These are phyloP conservation scores for Colletotrichum cereale DNA, from an alignment of 2,329 filamentous ascomycete genomes.

Conservation along the genomic window DNA sequence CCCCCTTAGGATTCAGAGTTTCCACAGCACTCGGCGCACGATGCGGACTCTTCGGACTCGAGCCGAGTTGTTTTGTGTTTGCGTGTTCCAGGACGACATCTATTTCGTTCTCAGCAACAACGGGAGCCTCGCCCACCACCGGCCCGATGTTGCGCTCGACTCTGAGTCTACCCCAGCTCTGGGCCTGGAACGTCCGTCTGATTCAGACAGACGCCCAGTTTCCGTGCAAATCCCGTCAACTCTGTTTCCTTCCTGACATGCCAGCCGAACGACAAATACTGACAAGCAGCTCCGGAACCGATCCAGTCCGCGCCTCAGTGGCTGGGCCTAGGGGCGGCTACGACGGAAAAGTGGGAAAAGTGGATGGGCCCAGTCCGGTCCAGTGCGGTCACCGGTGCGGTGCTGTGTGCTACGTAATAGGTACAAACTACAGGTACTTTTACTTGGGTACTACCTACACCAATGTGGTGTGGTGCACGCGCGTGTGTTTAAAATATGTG, in stretches of 20 bases:
- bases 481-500: slow-evolving; percentile 2
- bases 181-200: slow-evolving; percentile 22
- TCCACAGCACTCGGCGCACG: not conserved
- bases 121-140: not conserved
- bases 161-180: not conserved
- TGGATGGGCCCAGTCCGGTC: not conserved
- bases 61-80: not conserved
- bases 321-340: slow-evolving; percentile 16
- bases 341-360: not conserved
- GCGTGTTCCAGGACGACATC: not conserved
- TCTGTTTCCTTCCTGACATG: not conserved
- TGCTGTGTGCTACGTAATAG: no score
- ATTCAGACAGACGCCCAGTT: not conserved
- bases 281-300: slow-evolving; percentile 18
- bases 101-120: not conserved
- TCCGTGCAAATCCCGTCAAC: not conserved
- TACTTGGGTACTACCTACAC: no score
- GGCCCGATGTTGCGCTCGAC: slow-evolving; percentile 2
- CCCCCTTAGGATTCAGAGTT: not conserved
- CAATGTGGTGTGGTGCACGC: not conserved
- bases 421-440: no score
- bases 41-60: not conserved
- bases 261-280: not conserved
- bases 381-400: no score
- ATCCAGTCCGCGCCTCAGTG: slow-evolving; percentile 28